Evolutionary conservation across 352 stramenopile species (phyloP).

Genomic region (Aphanomyces stellatus): DNA sequence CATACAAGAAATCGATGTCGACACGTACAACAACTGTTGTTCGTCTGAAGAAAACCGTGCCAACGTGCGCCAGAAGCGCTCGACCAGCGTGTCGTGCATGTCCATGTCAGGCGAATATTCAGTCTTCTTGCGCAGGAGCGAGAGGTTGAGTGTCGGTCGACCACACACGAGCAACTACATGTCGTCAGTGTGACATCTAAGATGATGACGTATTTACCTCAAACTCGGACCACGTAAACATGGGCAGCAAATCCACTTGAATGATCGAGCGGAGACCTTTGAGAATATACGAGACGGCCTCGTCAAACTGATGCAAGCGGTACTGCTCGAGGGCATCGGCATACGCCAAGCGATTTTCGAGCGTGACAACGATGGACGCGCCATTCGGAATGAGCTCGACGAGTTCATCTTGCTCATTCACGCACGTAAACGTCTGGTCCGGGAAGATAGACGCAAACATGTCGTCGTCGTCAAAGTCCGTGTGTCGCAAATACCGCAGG

Average conservation of each 20-base stretch:
- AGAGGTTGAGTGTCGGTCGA: constrained; percentile 12
- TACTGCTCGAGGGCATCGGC: constrained; percentile 11
- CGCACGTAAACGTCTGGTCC: constrained; percentile 15
- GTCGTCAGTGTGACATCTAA: background rate
- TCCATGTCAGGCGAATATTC: constrained; percentile 21
- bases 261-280: constrained; percentile 7
- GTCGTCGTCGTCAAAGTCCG: background rate
- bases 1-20: too few species aligned
- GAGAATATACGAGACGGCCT: constrained; percentile 2
- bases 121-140: constrained; percentile 17
- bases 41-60: constrained; percentile 9
- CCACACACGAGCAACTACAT: constrained; percentile 19
- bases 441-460: constrained; percentile 15
- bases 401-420: constrained; percentile 1
- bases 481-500: constrained; percentile 2
- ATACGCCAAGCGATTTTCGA: constrained; percentile 1
- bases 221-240: constrained; percentile 17
- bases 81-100: constrained; percentile 15
- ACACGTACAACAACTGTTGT: constrained; percentile 18
- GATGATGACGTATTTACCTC: constrained; percentile 14
- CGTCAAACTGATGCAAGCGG: constrained; percentile 14
- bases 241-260: constrained; percentile 11
- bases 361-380: background rate
- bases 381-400: constrained; percentile 15
- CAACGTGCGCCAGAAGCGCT: constrained; percentile 17